A percentile compares a stretch with the other conserved stretches of the same genome.
phyloP scores from a whole-genome alignment of 805 yeast species.

The Yamadazyma kitorensis region DNA sequence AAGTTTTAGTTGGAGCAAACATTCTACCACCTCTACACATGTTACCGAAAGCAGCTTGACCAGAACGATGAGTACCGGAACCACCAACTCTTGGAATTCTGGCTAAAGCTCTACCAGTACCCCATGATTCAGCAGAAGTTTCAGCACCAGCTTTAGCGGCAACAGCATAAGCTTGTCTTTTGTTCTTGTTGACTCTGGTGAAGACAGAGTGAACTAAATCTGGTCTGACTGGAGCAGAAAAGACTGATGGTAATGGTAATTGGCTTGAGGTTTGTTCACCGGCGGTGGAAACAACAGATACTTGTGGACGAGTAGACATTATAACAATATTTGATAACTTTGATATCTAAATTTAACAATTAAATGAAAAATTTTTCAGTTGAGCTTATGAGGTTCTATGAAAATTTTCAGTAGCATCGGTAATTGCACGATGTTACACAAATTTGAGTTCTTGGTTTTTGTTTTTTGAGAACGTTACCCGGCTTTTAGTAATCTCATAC shows the following conservation, averaged over 20 bases:
- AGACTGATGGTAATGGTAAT: slow-evolving; percentile 96
- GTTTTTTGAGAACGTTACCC: too few species aligned
- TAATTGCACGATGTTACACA: too few species aligned
- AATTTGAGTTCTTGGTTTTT: too few species aligned
- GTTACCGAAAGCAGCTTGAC: slow-evolving; percentile 99
- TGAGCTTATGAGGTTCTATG: background rate
- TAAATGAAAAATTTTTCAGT: too few species aligned
- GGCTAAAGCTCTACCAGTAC: slow-evolving; percentile 99
- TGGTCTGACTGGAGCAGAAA: slow-evolving; percentile 99
- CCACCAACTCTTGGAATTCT: slow-evolving; percentile 99
- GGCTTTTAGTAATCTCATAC: too few species aligned
- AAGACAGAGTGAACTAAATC: slow-evolving; percentile 99
- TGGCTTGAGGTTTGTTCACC: slow-evolving; percentile 86
- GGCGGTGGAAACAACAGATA: slow-evolving; percentile 83
- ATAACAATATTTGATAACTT: too few species aligned
- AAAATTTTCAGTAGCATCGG: too few species aligned
- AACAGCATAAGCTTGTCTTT: slow-evolving; percentile 99
- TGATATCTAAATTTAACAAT: too few species aligned
- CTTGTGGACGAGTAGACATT: slow-evolving; percentile 80
- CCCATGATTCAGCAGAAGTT: slow-evolving; percentile 99
- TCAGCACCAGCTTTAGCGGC: slow-evolving; percentile 99
- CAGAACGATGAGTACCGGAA: slow-evolving; percentile 99
- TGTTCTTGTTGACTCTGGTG: slow-evolving; percentile 99
- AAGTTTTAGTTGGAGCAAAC: slow-evolving; percentile 99
- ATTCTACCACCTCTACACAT: slow-evolving; percentile 99